These are phyloP conservation scores for Punica granatum DNA, from an alignment of 345 rosid species.

Conservation along the genomic window DNA sequence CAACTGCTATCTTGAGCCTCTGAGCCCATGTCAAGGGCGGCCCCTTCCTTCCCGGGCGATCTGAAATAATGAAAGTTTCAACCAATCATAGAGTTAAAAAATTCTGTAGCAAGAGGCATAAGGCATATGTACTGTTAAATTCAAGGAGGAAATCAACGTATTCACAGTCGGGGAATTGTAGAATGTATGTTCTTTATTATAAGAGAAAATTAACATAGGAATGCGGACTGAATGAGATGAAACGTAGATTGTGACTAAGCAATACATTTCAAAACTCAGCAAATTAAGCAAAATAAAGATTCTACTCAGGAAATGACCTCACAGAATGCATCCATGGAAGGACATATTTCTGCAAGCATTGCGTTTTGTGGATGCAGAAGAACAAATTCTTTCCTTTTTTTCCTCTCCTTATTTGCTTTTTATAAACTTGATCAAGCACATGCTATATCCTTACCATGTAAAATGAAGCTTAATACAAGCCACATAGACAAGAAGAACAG, in stretches of 20 bases:
- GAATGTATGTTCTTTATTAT: no score
- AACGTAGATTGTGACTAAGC: background rate
- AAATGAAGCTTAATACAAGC: background rate
- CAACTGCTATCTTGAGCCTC: conserved; percentile 85
- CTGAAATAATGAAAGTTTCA: conserved; percentile 22
- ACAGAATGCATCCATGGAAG: background rate
- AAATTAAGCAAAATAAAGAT: background rate
- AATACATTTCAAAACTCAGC: background rate
- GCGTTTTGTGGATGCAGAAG: no score
- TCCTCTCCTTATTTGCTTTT: background rate
- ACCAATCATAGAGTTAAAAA: background rate
- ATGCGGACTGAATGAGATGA: no score
- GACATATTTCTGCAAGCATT: no score
- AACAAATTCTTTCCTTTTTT: background rate
- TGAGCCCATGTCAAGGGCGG: conserved; percentile 76
- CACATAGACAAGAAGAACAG: background rate
- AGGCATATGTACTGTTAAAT: background rate
- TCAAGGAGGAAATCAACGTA: background rate
- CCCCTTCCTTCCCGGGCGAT: conserved; percentile 92
- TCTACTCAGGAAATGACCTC: background rate
- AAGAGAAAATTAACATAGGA: no score
- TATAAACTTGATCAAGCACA: background rate
- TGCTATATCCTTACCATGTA: background rate
- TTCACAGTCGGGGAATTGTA: background rate
- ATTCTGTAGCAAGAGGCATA: background rate